Base-by-base conservation (phyloP, 805 yeast genomes). In the Maudiozyma saulgeensis region DNA sequence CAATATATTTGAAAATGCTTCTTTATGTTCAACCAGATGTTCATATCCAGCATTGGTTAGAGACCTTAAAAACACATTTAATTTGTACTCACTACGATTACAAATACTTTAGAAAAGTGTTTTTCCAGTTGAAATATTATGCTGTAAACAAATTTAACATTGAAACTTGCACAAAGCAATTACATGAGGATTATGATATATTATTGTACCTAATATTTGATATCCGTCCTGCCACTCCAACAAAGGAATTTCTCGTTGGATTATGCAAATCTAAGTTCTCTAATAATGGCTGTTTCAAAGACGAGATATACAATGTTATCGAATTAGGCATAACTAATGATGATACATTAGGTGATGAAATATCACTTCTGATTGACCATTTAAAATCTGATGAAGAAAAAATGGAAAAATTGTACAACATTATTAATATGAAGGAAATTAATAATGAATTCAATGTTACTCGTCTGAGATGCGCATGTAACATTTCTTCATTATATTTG, bases 1-100 rank as follows among this genome's bases (percentile, higher is more conserved):
- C 82, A 0, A 62, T 80, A 34, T 72, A 75, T 51, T 59, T 84
- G 48, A 69, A 70, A 48, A 57, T 79, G 7, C 50, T 81, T 32
- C 61, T 75, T 15, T 68, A 70, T 53, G 62, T 74, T 40, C 62
- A 73, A 41, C 53, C 66, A 0, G 51, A 63, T 7, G 54, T 59
- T 1, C 51, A 59, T 9, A 46, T 54, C 35, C 51, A 58, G 19
- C 53, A 60, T 0, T 54, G 69, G 46, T 47, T 77, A 26, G 56
- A 64, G 19, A 63, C 69, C 41, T 61, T 79, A 19, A 67, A 67
- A 18, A 65, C 64, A 32, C 75, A 77, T 57, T 55, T 71, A 4
- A 61, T 58, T 35, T 52, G 60, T 26, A 64, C 61, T 39, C 49
- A 49, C 12, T 49, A 47, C n/a, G 51, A 54, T 31, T 65, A 60